Evolutionary conservation across 208 protist species (phyloP).

Genomic region (Acanthamoeba castellanii): DNA sequence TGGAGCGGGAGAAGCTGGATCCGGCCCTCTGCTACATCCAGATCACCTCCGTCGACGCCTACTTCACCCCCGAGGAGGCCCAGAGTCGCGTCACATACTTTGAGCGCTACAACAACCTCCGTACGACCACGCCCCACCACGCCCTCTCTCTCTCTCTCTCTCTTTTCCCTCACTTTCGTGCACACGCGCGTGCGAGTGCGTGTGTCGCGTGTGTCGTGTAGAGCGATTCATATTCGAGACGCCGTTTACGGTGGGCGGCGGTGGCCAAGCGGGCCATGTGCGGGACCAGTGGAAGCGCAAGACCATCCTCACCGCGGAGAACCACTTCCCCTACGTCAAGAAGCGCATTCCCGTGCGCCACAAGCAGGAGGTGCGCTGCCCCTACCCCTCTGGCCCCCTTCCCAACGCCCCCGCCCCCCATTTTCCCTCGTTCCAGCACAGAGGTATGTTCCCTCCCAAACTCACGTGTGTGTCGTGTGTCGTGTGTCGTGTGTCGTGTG

Average conservation of each 20-base stretch:
- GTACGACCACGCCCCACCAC: conserved; percentile 47
- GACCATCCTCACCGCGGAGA: conserved; percentile 84
- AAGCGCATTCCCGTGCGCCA: conserved; percentile 79
- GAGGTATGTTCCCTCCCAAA: no score
- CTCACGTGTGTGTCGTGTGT: no score
- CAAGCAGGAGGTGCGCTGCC: conserved; percentile 65
- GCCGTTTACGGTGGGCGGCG: conserved; percentile 86
- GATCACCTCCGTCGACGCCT: conserved; percentile 58
- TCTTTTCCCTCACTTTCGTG: not conserved
- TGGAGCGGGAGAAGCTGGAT: conserved; percentile 23
- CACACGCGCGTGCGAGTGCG: not conserved
- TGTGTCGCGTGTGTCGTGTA: not conserved
- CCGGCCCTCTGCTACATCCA: conserved; percentile 50
- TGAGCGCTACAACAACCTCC: conserved; percentile 68
- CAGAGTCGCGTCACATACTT: conserved; percentile 31
- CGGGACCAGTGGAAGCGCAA: conserved; percentile 86
- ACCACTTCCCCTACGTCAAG: conserved; percentile 86
- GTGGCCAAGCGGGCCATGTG: conserved; percentile 72
- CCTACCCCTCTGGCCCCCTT: not conserved
- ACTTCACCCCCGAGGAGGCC: conserved; percentile 10
- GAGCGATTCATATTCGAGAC: conserved; percentile 79
- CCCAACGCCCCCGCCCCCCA: not conserved
- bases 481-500: no score
- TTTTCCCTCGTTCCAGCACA: no score
- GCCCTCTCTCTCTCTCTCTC: not conserved